Percentiles rank a stretch among this genome's conserved stretches.
Conservation (phyloP, 306 rosid genomes). For the Dalbergia cultrata region DNA sequence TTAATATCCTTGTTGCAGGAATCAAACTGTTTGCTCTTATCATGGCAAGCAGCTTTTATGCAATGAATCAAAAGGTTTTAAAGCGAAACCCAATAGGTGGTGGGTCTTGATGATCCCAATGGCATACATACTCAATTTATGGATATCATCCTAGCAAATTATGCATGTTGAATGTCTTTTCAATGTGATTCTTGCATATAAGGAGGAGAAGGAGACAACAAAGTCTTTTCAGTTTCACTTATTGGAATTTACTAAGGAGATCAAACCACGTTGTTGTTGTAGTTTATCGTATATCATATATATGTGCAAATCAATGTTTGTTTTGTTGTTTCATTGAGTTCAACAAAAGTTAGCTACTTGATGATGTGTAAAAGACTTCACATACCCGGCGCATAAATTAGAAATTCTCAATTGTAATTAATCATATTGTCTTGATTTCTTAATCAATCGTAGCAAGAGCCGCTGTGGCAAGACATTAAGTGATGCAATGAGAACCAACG, state of each 20-base stretch:
- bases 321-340: conserved; percentile 28
- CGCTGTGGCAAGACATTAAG: not conserved
- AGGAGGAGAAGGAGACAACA: not conserved
- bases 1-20: conserved; percentile 47
- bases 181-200: not conserved
- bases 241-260: not conserved
- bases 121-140: conserved; percentile 32
- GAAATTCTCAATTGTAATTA: not conserved
- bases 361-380: conserved; percentile 21
- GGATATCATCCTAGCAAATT: conserved; percentile 39
- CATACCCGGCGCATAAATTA: not conserved
- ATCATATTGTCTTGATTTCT: conserved; percentile 18
- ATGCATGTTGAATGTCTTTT: not conserved
- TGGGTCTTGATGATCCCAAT: conserved; percentile 47
- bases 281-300: not conserved
- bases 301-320: not conserved
- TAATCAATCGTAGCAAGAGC: not conserved
- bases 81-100: conserved; percentile 48
- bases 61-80: conserved; percentile 44
- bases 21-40: conserved; percentile 58
- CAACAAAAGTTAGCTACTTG: too few relatives aligned
- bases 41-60: conserved; percentile 57
- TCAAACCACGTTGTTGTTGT: not conserved
- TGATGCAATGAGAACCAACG: not conserved
- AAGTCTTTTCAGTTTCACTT: not conserved